Percentiles rank a stretch among this genome's conserved stretches.
These are phyloP conservation scores for Euphorbia tirucalli DNA, from an alignment of 345 rosid genomes.

Conservation along the genomic window DNA sequence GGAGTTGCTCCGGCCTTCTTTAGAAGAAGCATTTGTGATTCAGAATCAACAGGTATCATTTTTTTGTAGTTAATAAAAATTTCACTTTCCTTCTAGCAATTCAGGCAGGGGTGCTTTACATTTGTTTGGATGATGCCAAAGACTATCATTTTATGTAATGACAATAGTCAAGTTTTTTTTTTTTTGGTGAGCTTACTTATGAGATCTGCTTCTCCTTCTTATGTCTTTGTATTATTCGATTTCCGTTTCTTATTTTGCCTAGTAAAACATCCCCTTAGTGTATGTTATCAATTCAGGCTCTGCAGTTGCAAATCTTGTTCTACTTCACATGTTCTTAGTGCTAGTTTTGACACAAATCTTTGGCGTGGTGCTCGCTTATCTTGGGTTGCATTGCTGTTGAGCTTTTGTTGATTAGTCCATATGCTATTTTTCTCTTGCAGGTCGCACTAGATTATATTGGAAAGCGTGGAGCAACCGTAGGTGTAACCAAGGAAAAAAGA, in stretches of 20 bases:
- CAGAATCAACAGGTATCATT: conserved; percentile 85
- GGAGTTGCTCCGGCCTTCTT: conserved; percentile 95
- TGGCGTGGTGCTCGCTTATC: neutral
- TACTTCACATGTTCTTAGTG: neutral
- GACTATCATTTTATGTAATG: neutral
- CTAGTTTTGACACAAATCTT: neutral
- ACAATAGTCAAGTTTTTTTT: neutral
- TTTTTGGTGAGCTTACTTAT: neutral
- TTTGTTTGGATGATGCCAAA: neutral
- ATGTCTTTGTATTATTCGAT: neutral
- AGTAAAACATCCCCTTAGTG: neutral
- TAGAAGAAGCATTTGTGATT: conserved; percentile 97
- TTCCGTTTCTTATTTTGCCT: neutral
- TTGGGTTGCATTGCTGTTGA: neutral
- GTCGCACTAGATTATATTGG: conserved; percentile 98
- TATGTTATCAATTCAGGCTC: neutral
- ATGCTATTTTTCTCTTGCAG: conserved; percentile 35
- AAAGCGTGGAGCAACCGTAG: conserved; percentile 94
- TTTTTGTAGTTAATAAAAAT: neutral
- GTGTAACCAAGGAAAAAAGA: conserved; percentile 91
- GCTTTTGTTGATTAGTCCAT: conserved; percentile 4
- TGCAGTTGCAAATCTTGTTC: neutral
- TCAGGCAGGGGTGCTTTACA: neutral
- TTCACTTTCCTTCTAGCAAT: neutral
- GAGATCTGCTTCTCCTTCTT: neutral